Conservation (phyloP, 805 yeast species). For the Priceomyces haplophilus region DNA sequence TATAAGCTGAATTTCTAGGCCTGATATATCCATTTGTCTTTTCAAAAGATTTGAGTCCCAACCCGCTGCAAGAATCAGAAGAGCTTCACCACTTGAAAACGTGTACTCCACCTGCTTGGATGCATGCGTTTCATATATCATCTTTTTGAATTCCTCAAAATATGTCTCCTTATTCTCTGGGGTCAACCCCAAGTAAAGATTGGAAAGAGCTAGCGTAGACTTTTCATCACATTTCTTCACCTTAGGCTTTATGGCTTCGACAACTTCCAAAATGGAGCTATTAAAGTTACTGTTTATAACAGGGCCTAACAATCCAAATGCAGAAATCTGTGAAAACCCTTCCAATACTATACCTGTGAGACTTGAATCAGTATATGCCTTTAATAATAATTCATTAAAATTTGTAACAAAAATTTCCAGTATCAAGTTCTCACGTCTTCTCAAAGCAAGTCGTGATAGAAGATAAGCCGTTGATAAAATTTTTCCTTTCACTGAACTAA, state of each 20-base stretch:
- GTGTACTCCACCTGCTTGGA: slow-evolving; percentile 74
- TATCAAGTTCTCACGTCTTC: slow-evolving; percentile 23
- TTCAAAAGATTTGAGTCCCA: slow-evolving; percentile 62
- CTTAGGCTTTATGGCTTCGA: slow-evolving; percentile 30
- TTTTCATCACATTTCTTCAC: slow-evolving; percentile 58
- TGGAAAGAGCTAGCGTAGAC: slow-evolving; percentile 55
- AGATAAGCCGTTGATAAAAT: slow-evolving; percentile 42
- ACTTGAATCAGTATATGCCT: slow-evolving; percentile 18
- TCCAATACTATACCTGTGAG: slow-evolving; percentile 31
- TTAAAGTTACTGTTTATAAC: slow-evolving; percentile 2
- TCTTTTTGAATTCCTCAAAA: slow-evolving; percentile 37
- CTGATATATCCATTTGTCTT: slow-evolving; percentile 54
- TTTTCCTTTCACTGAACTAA: slow-evolving; percentile 16
- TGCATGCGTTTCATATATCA: slow-evolving; percentile 54
- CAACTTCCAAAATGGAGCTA: slow-evolving; percentile 10
- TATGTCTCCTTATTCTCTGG: slow-evolving; percentile 9
- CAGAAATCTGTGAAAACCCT: slow-evolving; percentile 40
- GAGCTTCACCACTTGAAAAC: slow-evolving; percentile 82
- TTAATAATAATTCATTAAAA: slow-evolving; percentile 12
- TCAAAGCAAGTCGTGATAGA: slow-evolving; percentile 42
- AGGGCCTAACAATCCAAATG: slow-evolving; percentile 48
- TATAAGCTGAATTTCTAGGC: slow-evolving; percentile 17
- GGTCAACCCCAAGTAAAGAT: slow-evolving; percentile 41
- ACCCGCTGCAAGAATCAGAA: slow-evolving; percentile 68
- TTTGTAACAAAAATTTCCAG: slow-evolving; percentile 8